These are phyloP conservation scores for Colletotrichum nymphaeae DNA, from an alignment of 2,329 filamentous ascomycete species.

Conservation along the genomic window DNA sequence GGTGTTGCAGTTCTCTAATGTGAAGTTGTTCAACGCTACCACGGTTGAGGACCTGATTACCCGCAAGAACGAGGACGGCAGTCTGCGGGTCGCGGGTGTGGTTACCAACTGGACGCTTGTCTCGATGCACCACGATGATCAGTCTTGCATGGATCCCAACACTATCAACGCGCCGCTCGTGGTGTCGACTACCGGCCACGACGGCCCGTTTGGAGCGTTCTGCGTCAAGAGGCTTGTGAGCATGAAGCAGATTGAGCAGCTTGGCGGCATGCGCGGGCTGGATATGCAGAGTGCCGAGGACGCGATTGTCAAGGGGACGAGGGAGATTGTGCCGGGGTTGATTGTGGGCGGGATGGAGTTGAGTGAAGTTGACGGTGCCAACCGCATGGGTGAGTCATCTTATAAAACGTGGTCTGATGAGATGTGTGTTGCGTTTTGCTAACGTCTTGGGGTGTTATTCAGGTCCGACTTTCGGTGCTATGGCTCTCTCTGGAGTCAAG, in stretches of 20 bases:
- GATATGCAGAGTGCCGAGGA: constrained; percentile 95
- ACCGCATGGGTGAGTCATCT: constrained; percentile 77
- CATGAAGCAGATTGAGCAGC: constrained; percentile 85
- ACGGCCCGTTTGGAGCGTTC: constrained; percentile 92
- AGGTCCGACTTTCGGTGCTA: constrained; percentile 75
- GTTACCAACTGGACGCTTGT: constrained; percentile 98
- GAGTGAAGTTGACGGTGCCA: constrained; percentile 89
- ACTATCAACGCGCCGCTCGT: constrained; percentile 93
- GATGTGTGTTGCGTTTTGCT: background rate
- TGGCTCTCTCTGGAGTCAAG: constrained; percentile 89
- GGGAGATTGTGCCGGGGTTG: constrained; percentile 87
- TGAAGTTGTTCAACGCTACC: constrained; percentile 97
- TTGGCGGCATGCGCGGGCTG: constrained; percentile 91
- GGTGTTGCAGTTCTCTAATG: constrained; percentile 86
- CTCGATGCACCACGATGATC: constrained; percentile 86
- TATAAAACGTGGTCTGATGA: background rate
- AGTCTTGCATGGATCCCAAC: constrained; percentile 97
- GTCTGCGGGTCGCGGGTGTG: constrained; percentile 83
- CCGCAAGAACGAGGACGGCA: constrained; percentile 65
- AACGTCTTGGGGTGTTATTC: background rate
- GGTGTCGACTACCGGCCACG: constrained; percentile 91
- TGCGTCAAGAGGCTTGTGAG: constrained; percentile 89
- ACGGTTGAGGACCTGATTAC: constrained; percentile 94
- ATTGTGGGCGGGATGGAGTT: constrained; percentile 97
- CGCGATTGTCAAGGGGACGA: constrained; percentile 91